phyloP scores from a whole-genome alignment of 2,329 filamentous ascomycete species.

The Bisporella sp. region DNA sequence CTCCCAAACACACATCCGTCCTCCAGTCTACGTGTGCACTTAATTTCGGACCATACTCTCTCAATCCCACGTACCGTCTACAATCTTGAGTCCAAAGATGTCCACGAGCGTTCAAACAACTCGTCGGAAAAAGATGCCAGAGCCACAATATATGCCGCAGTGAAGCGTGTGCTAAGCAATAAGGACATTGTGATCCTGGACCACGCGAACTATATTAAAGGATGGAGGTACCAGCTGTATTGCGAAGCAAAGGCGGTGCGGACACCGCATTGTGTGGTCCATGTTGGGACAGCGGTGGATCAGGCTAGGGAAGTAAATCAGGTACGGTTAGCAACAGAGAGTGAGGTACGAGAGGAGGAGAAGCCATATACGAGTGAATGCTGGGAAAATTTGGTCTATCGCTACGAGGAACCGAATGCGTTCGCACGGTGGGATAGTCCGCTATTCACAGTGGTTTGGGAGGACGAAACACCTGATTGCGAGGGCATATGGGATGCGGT shows the following conservation, averaged over 20 bases:
- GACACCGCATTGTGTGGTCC: slow-evolving; percentile 69
- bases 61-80: slow-evolving; percentile 66
- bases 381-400: slow-evolving; percentile 42
- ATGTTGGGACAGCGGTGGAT: slow-evolving; percentile 51
- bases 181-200: slow-evolving; percentile 75
- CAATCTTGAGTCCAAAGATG: slow-evolving; percentile 51
- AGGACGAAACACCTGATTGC: slow-evolving; percentile 63
- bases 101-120: slow-evolving; percentile 62
- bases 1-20: slow-evolving; percentile 25
- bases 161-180: slow-evolving; percentile 66
- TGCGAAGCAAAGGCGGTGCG: slow-evolving; percentile 77
- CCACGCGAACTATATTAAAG: slow-evolving; percentile 82
- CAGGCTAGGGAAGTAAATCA: slow-evolving; percentile 53
- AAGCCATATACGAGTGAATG: slow-evolving; percentile 21
- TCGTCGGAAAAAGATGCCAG: slow-evolving; percentile 75
- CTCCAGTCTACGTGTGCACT: slow-evolving; percentile 55
- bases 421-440: slow-evolving; percentile 83
- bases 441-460: slow-evolving; percentile 71
- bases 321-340: slow-evolving; percentile 36
- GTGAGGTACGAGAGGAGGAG: slow-evolving; percentile 27
- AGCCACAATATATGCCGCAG: slow-evolving; percentile 67
- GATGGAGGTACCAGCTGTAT: slow-evolving; percentile 79
- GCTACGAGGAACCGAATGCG: slow-evolving; percentile 80
- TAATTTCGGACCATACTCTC: slow-evolving; percentile 67
- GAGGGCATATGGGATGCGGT: slow-evolving; percentile 70